Conservation (phyloP, 306 rosid genomes). For the Pachyrhizus erosus region DNA sequence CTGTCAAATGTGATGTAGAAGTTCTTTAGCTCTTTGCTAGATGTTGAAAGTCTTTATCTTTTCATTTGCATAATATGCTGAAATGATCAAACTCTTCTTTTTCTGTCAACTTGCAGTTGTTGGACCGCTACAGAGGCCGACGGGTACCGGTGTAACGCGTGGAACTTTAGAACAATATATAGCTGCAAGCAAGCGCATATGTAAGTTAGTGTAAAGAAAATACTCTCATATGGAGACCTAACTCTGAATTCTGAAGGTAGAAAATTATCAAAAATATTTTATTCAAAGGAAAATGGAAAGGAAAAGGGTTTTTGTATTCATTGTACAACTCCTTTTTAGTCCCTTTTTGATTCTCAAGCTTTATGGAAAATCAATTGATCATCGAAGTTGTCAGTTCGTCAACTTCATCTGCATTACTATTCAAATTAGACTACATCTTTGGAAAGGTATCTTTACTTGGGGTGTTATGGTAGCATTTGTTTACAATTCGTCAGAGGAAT, state of each 20-base stretch:
- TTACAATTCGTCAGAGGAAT: not conserved
- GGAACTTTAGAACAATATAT: conserved; percentile 25
- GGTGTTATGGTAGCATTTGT: conserved; percentile 12
- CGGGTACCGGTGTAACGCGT: conserved; percentile 79
- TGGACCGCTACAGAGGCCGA: conserved; percentile 78
- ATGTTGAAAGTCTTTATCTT: not conserved
- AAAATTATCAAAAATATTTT: conserved; percentile 10
- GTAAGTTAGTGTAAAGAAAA: conserved; percentile 58
- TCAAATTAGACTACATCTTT: not conserved
- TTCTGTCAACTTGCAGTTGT: conserved; percentile 60
- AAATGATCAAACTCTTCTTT: not conserved
- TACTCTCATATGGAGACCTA: conserved; percentile 43
- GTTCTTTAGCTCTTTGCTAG: not conserved
- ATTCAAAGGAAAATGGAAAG: conserved; percentile 12
- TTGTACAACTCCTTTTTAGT: conserved; percentile 13
- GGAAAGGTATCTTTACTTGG: conserved; percentile 3
- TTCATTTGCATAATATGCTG: conserved; percentile 25
- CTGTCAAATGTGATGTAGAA: conserved; percentile 7
- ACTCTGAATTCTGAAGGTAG: conserved; percentile 35
- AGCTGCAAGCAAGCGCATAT: conserved; percentile 40
- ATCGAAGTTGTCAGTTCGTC: conserved; percentile 22
- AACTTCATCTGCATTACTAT: conserved; percentile 15
- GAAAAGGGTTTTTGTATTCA: conserved; percentile 25
- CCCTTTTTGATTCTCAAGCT: conserved; percentile 17
- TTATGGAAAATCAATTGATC: conserved; percentile 36